Percentiles rank a stretch among this genome's conserved stretches.
Conservation (phyloP, 768 basidiomycete species). For the Suillus placidus region DNA sequence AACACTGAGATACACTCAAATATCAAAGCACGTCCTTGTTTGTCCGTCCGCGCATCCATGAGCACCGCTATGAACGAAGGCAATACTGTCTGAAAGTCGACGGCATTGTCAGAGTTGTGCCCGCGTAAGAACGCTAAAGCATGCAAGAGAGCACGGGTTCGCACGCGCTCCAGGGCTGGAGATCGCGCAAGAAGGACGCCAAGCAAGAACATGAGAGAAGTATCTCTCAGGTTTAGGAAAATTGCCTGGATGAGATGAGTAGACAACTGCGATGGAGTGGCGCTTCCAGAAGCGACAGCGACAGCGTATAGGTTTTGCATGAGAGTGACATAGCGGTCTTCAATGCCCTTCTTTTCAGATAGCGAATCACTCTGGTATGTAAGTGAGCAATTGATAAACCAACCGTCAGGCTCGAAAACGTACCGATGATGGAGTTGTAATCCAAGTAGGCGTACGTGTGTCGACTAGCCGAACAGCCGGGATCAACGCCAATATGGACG, state of each 20-base stretch:
- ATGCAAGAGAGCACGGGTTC: conserved; percentile 68
- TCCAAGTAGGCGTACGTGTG: conserved; percentile 47
- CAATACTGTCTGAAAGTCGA: conserved; percentile 82
- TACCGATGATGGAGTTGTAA: conserved; percentile 42
- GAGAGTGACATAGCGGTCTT: conserved; percentile 55
- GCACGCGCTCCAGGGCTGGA: conserved; percentile 36
- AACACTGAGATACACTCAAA: conserved; percentile 58
- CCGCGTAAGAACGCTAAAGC: conserved; percentile 81
- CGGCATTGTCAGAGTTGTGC: conserved; percentile 52
- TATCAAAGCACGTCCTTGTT: conserved; percentile 40
- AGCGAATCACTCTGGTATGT: conserved; percentile 22
- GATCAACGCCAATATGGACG: conserved; percentile 55
- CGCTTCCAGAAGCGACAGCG: conserved; percentile 56
- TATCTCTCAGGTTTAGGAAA: conserved; percentile 69
- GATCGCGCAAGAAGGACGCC: conserved; percentile 59
- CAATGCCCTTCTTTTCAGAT: conserved; percentile 19
- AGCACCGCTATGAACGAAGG: conserved; percentile 70
- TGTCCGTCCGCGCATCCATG: conserved; percentile 28
- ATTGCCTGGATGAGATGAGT: conserved; percentile 60
- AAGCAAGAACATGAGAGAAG: conserved; percentile 78
- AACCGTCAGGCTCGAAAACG: conserved; percentile 12
- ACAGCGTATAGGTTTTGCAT: conserved; percentile 67
- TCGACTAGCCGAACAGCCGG: conserved; percentile 51
- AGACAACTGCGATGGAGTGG: conserved; percentile 47
- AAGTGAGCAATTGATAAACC: neutral